A percentile compares a stretch with the other conserved stretches of the same genome.
Conservation (phyloP, 208 protist species). For the Trypanosoma theileri region DNA sequence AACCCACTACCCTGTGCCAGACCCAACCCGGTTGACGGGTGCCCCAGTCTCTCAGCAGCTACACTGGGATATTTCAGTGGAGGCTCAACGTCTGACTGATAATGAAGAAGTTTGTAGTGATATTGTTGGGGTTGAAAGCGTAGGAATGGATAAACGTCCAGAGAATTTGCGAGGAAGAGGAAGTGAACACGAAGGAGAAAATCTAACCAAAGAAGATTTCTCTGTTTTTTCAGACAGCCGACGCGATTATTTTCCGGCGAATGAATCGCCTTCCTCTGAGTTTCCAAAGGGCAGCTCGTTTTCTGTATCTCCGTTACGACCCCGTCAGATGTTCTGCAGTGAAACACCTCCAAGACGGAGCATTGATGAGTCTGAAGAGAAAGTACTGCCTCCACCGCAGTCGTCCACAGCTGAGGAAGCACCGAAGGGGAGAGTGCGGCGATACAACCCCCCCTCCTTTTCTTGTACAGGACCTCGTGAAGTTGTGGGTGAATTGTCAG, state of each 20-base stretch:
- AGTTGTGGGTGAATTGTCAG: not conserved
- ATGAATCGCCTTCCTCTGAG: not conserved
- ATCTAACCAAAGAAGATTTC: constrained; percentile 8
- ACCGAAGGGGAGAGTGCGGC: constrained; percentile 3
- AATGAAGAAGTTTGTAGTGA: not conserved
- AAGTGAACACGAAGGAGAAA: not conserved
- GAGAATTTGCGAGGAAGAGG: not conserved
- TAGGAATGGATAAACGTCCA: not conserved
- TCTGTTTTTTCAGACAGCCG: constrained; percentile 12
- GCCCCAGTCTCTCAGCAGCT: not conserved
- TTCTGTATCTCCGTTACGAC: constrained; percentile 2
- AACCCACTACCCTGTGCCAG: not conserved
- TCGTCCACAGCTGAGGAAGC: not conserved
- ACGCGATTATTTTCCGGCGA: constrained; percentile 1
- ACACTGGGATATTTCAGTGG: not conserved
- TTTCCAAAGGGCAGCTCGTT: not conserved
- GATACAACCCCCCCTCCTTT: constrained; percentile 19
- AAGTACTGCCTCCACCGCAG: not conserved
- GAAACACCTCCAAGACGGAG: not conserved
- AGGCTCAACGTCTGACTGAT: not conserved
- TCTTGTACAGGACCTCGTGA: not conserved
- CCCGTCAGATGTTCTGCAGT: not conserved
- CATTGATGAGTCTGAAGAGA: not conserved
- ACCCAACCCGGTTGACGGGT: constrained; percentile 6
- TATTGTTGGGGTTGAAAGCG: not conserved